These are phyloP conservation scores for Tolypocladium tundrense DNA, from an alignment of 2,329 filamentous ascomycete genomes.

Conservation along the genomic window DNA sequence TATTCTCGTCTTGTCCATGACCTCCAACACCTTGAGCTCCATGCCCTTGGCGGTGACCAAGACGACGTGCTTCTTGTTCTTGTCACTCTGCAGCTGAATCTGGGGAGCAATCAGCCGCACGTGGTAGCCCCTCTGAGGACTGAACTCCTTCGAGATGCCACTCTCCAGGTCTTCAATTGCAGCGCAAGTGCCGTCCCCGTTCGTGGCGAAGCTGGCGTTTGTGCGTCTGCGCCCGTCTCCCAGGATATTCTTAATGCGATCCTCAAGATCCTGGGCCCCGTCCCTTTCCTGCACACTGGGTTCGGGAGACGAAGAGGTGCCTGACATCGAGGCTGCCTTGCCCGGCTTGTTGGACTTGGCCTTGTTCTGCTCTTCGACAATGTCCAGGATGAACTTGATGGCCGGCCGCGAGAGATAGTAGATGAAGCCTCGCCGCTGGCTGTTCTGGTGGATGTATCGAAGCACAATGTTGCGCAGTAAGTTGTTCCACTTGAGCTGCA, in stretches of 20 bases:
- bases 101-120: conserved; percentile 92
- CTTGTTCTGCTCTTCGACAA: conserved; percentile 87
- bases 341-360: conserved; percentile 37
- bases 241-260: conserved; percentile 76
- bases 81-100: conserved; percentile 96
- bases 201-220: conserved; percentile 18
- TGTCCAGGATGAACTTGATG: conserved; percentile 96
- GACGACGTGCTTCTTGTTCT: conserved; percentile 93
- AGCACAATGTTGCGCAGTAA: conserved; percentile 89
- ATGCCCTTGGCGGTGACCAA: conserved; percentile 95
- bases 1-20: conserved; percentile 92
- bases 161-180: conserved; percentile 55
- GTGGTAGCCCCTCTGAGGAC: conserved; percentile 87
- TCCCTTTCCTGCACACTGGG: conserved; percentile 38
- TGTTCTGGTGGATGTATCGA: conserved; percentile 94
- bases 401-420: conserved; percentile 95
- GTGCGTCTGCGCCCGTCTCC: conserved; percentile 78
- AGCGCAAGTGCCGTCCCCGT: conserved; percentile 22
- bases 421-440: conserved; percentile 88
- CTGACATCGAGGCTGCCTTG: conserved; percentile 17
- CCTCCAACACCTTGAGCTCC: conserved; percentile 94
- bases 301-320: conserved; percentile 24
- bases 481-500: conserved; percentile 98
- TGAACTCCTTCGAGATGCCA: conserved; percentile 79
- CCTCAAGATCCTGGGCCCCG: conserved; percentile 58